These are phyloP conservation scores for Pseudisothecium myosuroides DNA, from an alignment of 225 moss, liverwort and hornwort genomes.

Conservation along the genomic window DNA sequence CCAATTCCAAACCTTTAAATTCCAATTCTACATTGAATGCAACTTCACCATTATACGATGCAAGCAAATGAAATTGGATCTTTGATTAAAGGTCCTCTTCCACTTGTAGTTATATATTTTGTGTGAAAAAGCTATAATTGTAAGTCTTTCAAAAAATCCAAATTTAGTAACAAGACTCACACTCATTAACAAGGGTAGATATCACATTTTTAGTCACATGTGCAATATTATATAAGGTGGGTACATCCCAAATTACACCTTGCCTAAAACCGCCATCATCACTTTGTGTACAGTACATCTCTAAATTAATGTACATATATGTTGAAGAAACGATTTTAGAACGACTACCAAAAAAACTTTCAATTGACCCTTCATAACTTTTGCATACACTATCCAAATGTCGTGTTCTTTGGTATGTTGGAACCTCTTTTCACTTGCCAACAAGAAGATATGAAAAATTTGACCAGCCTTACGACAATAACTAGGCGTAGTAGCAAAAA, in stretches of 20 bases:
- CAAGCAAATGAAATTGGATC: neutral
- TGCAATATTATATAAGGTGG: neutral
- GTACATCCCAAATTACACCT: neutral
- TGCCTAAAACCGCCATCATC: neutral
- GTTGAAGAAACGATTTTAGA: neutral
- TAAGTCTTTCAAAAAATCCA: neutral
- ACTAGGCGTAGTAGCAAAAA: no score
- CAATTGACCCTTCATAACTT: neutral
- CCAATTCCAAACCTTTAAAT: neutral
- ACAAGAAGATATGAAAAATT: no score
- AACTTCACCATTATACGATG: neutral
- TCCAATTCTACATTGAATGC: neutral
- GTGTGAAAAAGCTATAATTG: rapidly evolving
- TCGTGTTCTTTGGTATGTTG: rapidly evolving
- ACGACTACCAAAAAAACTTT: neutral
- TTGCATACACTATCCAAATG: neutral
- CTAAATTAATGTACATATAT: neutral
- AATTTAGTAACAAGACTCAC: neutral
- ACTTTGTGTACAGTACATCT: neutral
- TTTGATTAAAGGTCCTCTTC: neutral
- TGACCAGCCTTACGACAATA: no score
- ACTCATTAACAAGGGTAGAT: no score
- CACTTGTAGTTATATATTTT: no score
- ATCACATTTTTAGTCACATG: neutral
- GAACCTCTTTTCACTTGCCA: neutral